Percentiles rank a stretch among this genome's conserved stretches.
Evolutionary conservation across 208 protist species (phyloP).

Genomic region (Acanthamoeba healyi): DNA sequence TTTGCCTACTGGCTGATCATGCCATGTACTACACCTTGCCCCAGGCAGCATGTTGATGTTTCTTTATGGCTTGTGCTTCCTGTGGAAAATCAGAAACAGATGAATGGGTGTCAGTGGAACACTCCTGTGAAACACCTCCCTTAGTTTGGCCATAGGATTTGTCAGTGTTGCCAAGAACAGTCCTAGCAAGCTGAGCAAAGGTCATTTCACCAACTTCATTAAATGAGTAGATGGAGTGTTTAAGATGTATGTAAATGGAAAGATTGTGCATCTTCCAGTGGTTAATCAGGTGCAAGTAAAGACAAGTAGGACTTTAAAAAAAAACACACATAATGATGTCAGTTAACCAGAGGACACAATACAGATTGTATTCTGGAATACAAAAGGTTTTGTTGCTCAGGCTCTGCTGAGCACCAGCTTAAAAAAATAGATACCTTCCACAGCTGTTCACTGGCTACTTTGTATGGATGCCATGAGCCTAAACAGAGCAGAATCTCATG

Average conservation of each 20-base stretch:
- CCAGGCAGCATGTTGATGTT: slow-evolving; percentile 75
- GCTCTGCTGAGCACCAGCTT: no score
- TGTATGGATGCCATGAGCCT: background rate
- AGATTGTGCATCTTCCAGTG: background rate
- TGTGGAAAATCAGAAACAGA: no score
- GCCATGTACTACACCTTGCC: slow-evolving; percentile 94
- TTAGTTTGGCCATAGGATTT: background rate
- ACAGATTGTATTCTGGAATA: no score
- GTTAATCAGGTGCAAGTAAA: background rate
- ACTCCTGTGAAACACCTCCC: no score
- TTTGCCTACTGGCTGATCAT: slow-evolving; percentile 98
- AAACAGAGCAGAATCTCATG: background rate
- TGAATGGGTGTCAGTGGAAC: no score
- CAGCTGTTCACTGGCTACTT: no score
- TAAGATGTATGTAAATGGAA: no score
- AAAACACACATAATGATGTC: background rate
- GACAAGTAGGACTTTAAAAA: background rate
- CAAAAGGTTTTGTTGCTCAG: no score
- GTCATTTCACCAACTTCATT: background rate
- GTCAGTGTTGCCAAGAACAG: background rate
- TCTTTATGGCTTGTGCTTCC: no score
- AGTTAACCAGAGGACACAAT: no score
- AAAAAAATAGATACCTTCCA: no score
- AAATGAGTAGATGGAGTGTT: background rate
- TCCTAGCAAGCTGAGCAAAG: background rate